Evolutionary conservation across 345 rosid species (phyloP).

Genomic region (Lepidium aucheri): DNA sequence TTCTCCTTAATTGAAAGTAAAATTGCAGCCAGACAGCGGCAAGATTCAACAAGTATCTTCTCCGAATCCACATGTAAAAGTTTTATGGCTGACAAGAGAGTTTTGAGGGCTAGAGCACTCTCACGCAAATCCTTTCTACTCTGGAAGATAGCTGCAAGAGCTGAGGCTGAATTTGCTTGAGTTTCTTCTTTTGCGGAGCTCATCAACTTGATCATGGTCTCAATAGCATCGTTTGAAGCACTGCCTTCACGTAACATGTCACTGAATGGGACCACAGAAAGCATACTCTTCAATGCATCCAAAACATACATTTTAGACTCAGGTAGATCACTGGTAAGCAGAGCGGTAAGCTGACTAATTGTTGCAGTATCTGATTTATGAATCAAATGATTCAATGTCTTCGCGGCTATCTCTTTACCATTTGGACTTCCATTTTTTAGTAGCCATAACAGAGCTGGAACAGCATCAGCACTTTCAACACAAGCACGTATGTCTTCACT

Average conservation of each 20-base stretch:
- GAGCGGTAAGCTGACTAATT: slow-evolving; percentile 92
- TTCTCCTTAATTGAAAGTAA: slow-evolving; percentile 89
- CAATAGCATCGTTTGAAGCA: slow-evolving; percentile 98
- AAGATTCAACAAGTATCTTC: slow-evolving; percentile 65
- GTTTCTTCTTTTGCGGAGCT: slow-evolving; percentile 87
- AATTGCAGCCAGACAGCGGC: slow-evolving; percentile 77
- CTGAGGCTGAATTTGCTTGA: slow-evolving; percentile 91
- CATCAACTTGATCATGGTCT: slow-evolving; percentile 86
- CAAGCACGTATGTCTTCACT: slow-evolving; percentile 99
- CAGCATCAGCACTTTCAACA: slow-evolving; percentile 99
- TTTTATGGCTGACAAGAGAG: slow-evolving; percentile 67
- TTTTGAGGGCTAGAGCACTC: slow-evolving; percentile 70
- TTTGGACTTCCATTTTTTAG: slow-evolving; percentile 93
- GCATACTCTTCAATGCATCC: slow-evolving; percentile 96
- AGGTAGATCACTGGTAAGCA: slow-evolving; percentile 90
- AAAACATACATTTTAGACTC: slow-evolving; percentile 91
- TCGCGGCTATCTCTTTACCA: slow-evolving; percentile 98
- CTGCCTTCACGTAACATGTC: slow-evolving; percentile 91
- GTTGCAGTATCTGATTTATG: slow-evolving; percentile 97
- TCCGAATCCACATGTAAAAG: slow-evolving; percentile 74
- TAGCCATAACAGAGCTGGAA: slow-evolving; percentile 97
- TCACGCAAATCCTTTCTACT: slow-evolving; percentile 88
- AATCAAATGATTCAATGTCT: slow-evolving; percentile 92
- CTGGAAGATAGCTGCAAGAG: slow-evolving; percentile 86
- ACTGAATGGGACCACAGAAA: slow-evolving; percentile 67